These are phyloP conservation scores for Aspergillus sp. DNA, from an alignment of 2,329 filamentous ascomycete species.

Conservation along the genomic window DNA sequence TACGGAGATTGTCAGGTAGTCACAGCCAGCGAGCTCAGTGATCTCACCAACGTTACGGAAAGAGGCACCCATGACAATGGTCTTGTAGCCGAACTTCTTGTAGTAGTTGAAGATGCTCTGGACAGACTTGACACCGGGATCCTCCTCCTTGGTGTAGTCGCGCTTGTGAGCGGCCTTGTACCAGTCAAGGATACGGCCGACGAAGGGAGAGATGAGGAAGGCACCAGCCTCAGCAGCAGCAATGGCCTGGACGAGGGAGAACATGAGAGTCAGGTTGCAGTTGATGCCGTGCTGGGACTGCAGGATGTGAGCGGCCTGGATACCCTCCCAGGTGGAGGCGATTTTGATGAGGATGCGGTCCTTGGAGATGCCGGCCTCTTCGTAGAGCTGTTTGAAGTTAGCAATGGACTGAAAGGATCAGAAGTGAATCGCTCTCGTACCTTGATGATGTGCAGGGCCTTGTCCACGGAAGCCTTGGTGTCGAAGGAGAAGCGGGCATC, in stretches of 20 bases:
- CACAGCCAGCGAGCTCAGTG: constrained; percentile 95
- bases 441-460: constrained; percentile 95
- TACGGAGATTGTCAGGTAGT: constrained; percentile 97
- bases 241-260: constrained; percentile 92
- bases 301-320: constrained; percentile 96
- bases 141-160: constrained; percentile 84
- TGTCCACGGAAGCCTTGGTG: constrained; percentile 85
- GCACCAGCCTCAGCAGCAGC: constrained; percentile 91
- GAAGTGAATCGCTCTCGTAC: constrained; percentile 48
- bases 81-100: constrained; percentile 99
- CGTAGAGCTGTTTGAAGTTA: constrained; percentile 73
- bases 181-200: constrained; percentile 99
- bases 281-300: constrained; percentile 96
- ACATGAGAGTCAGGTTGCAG: constrained; percentile 98
- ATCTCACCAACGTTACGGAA: constrained; percentile 97
- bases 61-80: constrained; percentile 98
- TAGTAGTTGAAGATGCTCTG: constrained; percentile 99
- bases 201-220: constrained; percentile 98
- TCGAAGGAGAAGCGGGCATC: constrained; percentile 96
- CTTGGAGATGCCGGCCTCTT: constrained; percentile 86
- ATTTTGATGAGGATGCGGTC: constrained; percentile 98
- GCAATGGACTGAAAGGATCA: background rate
- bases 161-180: constrained; percentile 96
- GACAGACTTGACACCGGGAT: constrained; percentile 95
- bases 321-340: constrained; percentile 98